These are phyloP conservation scores for Mortierella sp. DNA, from an alignment of 371 early-diverging fungal genomes.

Conservation along the genomic window DNA sequence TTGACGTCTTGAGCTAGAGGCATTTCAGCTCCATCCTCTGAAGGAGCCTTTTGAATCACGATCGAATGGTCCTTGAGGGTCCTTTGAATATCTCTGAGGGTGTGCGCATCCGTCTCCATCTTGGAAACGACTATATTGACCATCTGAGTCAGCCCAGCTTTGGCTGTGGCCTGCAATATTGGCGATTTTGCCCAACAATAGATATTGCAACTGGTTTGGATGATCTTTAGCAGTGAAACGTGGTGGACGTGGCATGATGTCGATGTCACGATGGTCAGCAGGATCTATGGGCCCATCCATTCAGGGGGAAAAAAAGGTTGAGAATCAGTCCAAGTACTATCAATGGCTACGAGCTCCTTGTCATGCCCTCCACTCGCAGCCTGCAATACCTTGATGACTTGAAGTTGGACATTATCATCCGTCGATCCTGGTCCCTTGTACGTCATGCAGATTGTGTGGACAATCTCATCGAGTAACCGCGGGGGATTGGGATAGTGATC, in stretches of 20 bases:
- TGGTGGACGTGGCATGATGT: constrained; percentile 54
- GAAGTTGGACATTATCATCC: constrained; percentile 75
- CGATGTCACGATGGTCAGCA: constrained; percentile 56
- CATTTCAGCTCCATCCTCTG: constrained; percentile 1
- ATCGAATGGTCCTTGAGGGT: constrained; percentile 27
- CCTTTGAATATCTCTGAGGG: constrained; percentile 34
- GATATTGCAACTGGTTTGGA: constrained; percentile 65
- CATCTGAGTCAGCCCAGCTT: constrained; percentile 76
- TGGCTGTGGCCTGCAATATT: constrained; percentile 72
- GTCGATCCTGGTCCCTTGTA: constrained; percentile 62
- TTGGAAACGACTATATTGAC: constrained; percentile 71
- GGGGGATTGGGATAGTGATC: constrained; percentile 51
- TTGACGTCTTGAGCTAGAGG: background rate
- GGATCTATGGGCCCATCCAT: constrained; percentile 21
- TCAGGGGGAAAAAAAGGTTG: background rate
- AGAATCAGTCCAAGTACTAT: too few relatives aligned
- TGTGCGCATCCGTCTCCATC: constrained; percentile 56
- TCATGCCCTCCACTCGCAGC: background rate
- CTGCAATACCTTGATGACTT: constrained; percentile 70
- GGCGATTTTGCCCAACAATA: constrained; percentile 68
- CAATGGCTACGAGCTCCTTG: too few relatives aligned
- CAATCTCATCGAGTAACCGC: constrained; percentile 57
- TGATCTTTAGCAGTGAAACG: constrained; percentile 59
- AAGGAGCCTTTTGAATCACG: constrained; percentile 15
- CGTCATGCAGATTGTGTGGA: constrained; percentile 58